These are phyloP conservation scores for Elsinoe arachidis DNA, from an alignment of 2,329 filamentous ascomycete genomes.

Conservation along the genomic window DNA sequence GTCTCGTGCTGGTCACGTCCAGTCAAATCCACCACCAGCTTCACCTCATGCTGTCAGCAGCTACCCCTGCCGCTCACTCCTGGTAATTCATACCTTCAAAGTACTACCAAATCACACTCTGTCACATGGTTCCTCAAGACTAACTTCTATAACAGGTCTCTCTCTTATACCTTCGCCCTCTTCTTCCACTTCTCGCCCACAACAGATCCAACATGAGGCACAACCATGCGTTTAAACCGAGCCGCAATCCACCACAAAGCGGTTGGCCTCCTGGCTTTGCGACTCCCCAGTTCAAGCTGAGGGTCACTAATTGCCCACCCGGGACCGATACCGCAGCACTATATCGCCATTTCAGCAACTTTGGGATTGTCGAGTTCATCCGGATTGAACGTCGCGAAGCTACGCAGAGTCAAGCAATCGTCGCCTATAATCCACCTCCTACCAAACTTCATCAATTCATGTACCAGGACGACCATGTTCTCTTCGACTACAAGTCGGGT, in stretches of 20 bases:
- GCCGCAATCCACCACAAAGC: neutral
- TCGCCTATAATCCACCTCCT: constrained; percentile 13
- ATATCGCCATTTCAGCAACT: constrained; percentile 15
- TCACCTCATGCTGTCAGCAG: too few species aligned
- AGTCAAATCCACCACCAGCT: too few species aligned
- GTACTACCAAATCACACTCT: too few species aligned
- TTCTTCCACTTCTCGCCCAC: neutral
- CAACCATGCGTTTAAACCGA: neutral
- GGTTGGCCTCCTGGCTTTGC: neutral
- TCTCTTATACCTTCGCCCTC: too few species aligned
- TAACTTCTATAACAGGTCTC: too few species aligned
- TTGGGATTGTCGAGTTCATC: constrained; percentile 26
- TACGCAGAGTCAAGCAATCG: neutral
- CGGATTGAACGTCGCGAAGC: constrained; percentile 19
- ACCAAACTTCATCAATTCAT: neutral
- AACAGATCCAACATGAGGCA: neutral
- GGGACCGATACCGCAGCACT: constrained; percentile 20
- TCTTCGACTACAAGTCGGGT: neutral
- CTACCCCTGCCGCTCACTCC: too few species aligned
- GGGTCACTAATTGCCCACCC: neutral
- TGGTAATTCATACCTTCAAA: too few species aligned
- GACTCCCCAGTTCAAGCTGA: neutral
- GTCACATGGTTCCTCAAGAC: too few species aligned
- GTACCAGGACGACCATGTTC: neutral
- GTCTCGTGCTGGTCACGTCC: too few species aligned